Evolutionary conservation across 179 eudicot species (phyloP).

Genomic region (Spergularia azorica): DNA sequence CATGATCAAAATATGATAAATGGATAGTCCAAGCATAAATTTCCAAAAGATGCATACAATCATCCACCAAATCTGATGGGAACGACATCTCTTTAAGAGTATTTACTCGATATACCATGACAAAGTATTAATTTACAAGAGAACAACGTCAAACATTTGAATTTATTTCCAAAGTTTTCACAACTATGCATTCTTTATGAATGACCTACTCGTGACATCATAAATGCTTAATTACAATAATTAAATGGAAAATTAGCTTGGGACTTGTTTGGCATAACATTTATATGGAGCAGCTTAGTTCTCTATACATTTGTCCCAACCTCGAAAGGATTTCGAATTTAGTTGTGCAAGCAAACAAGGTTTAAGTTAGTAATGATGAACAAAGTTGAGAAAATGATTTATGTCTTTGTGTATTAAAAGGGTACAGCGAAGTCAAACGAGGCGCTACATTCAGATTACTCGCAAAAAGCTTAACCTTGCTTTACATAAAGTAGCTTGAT

Average conservation of each 20-base stretch:
- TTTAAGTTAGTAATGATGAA: conserved; percentile 6
- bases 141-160: background rate
- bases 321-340: conserved; percentile 2
- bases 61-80: background rate
- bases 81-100: background rate
- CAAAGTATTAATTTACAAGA: background rate
- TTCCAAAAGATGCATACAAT: conserved; percentile 3
- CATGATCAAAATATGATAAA: conserved; percentile 14
- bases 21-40: conserved; percentile 15
- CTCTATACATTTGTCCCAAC: background rate
- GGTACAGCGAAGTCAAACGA: conserved; percentile 6
- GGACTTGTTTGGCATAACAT: conserved; percentile 10
- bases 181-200: background rate
- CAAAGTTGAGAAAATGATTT: conserved; percentile 27
- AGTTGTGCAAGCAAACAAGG: conserved; percentile 9
- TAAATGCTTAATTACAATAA: conserved; percentile 18
- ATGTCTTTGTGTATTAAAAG: background rate
- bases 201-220: conserved; percentile 22
- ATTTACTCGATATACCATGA: background rate
- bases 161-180: background rate
- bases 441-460: background rate
- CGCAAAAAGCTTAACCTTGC: background rate
- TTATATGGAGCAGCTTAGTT: conserved; percentile 9
- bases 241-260: background rate
- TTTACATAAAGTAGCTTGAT: too few relatives aligned